Evolutionary conservation across 2,329 filamentous ascomycete species (phyloP).

Genomic region (Emergomyces pasteurianus): DNA sequence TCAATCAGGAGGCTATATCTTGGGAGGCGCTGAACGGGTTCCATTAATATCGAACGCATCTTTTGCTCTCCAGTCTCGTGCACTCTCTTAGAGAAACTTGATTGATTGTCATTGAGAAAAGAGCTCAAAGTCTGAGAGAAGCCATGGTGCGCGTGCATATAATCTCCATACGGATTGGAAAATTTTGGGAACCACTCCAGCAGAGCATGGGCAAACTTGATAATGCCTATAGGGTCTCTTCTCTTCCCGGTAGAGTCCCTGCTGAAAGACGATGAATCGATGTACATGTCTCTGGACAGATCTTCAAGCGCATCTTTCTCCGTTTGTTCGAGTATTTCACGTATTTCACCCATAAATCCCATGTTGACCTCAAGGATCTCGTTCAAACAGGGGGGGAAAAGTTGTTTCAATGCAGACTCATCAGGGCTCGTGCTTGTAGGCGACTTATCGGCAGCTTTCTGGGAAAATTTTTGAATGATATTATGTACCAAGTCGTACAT

Average conservation of each 20-base stretch:
- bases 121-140: conserved; percentile 71
- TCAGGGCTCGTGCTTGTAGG: conserved; percentile 57
- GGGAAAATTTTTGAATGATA: conserved; percentile 67
- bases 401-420: conserved; percentile 56
- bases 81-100: conserved; percentile 69
- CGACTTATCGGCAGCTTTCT: conserved; percentile 50
- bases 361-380: conserved; percentile 72
- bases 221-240: conserved; percentile 65
- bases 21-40: conserved; percentile 87
- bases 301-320: conserved; percentile 69
- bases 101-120: conserved; percentile 64
- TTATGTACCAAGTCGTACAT: conserved; percentile 70
- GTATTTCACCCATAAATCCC: conserved; percentile 65
- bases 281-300: conserved; percentile 49
- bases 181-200: conserved; percentile 91
- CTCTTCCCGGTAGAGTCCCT: conserved; percentile 27
- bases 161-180: conserved; percentile 80
- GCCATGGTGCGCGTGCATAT: conserved; percentile 79
- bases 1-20: conserved; percentile 95
- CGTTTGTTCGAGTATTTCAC: conserved; percentile 65
- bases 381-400: conserved; percentile 74
- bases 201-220: conserved; percentile 67
- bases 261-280: conserved; percentile 37
- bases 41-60: conserved; percentile 83
- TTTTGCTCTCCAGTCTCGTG: conserved; percentile 80